Percentiles rank a stretch among this genome's conserved stretches.
Evolutionary conservation across 345 rosid genomes (phyloP).

Genomic region (Heritiera fomes): DNA sequence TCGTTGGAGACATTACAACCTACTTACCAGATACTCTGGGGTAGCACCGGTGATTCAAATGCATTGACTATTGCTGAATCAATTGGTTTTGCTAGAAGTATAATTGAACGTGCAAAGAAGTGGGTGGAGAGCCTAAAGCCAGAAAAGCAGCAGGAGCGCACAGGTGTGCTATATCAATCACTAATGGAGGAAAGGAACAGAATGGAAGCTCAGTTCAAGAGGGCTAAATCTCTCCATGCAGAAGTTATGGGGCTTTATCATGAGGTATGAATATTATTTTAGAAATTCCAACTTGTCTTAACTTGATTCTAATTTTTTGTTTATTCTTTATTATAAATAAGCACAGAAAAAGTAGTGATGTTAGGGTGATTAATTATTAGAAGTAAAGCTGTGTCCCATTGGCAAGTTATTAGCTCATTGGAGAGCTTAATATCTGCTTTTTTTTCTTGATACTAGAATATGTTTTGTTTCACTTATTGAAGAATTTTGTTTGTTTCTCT

Average conservation of each 20-base stretch:
- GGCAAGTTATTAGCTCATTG: not conserved
- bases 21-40: slow-evolving; percentile 82
- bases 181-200: slow-evolving; percentile 71
- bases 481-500: slow-evolving; percentile 8
- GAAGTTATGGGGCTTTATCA: slow-evolving; percentile 59
- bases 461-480: not conserved
- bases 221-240: slow-evolving; percentile 57
- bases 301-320: not conserved
- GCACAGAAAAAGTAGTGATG: not conserved
- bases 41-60: slow-evolving; percentile 79
- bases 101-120: slow-evolving; percentile 61
- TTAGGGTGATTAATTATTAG: not conserved
- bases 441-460: not conserved
- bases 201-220: slow-evolving; percentile 60
- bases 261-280: slow-evolving; percentile 50
- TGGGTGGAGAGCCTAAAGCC: slow-evolving; percentile 78
- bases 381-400: not conserved
- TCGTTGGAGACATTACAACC: slow-evolving; percentile 84
- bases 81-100: slow-evolving; percentile 65
- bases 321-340: not conserved
- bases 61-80: slow-evolving; percentile 80
- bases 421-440: not conserved
- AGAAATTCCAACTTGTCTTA: not conserved
- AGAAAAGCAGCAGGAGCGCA: slow-evolving; percentile 64
- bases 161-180: slow-evolving; percentile 66